phyloP scores from a whole-genome alignment of 208 protist genomes.

The Crithidia mellificae region DNA sequence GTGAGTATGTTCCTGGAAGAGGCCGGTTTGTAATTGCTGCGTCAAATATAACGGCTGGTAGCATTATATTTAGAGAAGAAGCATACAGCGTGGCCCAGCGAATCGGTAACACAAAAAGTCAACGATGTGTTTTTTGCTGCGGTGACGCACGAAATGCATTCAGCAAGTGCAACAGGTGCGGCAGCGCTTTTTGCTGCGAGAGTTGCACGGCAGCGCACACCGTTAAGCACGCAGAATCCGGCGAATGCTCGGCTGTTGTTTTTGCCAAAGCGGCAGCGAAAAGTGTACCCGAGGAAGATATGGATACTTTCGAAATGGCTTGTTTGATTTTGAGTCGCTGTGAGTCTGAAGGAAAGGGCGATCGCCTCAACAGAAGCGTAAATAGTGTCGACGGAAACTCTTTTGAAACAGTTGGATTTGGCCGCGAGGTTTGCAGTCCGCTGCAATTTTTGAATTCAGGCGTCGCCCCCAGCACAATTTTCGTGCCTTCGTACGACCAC shows the following conservation, averaged over 20 bases:
- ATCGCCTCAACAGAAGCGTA: not conserved
- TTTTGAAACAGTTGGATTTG: slow-evolving; percentile 36
- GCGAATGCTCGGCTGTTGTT: slow-evolving; percentile 35
- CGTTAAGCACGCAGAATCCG: not conserved
- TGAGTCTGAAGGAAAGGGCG: slow-evolving; percentile 26
- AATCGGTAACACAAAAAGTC: slow-evolving; percentile 10
- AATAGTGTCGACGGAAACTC: too few relatives aligned
- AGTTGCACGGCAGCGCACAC: slow-evolving; percentile 21
- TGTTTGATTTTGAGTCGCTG: slow-evolving; percentile 28
- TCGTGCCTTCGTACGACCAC: slow-evolving; percentile 26
- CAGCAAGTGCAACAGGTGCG: slow-evolving; percentile 19
- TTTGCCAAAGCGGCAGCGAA: slow-evolving; percentile 16
- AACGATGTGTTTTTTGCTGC: slow-evolving; percentile 35
- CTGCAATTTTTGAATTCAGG: slow-evolving; percentile 24
- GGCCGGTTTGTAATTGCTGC: slow-evolving; percentile 33
- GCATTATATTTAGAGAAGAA: slow-evolving; percentile 36
- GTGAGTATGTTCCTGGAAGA: slow-evolving; percentile 15
- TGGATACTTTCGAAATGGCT: slow-evolving; percentile 37
- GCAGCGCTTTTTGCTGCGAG: slow-evolving; percentile 23
- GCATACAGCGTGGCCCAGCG: slow-evolving; percentile 31
- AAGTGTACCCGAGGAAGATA: slow-evolving; percentile 30
- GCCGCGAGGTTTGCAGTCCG: slow-evolving; percentile 14
- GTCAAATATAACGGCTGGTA: slow-evolving; percentile 26
- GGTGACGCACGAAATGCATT: not conserved
- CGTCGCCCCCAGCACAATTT: not conserved